Evolutionary conservation across 768 basidiomycete species (phyloP).

Genomic region (Cytidiella melzeri): DNA sequence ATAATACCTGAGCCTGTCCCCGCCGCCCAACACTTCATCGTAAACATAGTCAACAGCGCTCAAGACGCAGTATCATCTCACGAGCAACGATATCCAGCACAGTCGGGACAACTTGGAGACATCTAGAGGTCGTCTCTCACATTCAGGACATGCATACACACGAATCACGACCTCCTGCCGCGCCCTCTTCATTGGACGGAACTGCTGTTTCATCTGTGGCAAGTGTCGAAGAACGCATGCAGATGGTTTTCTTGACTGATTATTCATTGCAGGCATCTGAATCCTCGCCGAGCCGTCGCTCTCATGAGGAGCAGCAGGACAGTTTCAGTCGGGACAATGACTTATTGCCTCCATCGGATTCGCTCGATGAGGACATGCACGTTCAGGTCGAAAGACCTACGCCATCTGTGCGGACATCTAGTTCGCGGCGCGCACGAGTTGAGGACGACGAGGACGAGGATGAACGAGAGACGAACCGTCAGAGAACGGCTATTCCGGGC

Average conservation of each 20-base stretch:
- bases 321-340: neutral
- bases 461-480: conserved; percentile 56
- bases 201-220: neutral
- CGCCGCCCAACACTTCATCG: too few relatives aligned
- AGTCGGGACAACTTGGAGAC: too few relatives aligned
- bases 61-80: too few relatives aligned
- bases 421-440: conserved; percentile 43
- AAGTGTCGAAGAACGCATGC: neutral
- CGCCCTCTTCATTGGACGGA: too few relatives aligned
- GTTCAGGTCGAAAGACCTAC: neutral
- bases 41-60: too few relatives aligned
- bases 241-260: neutral
- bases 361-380: neutral
- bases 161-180: too few relatives aligned
- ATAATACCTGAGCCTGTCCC: too few relatives aligned
- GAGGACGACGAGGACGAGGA: conserved; percentile 59
- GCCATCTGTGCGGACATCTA: neutral
- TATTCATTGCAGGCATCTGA: neutral
- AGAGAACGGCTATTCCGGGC: conserved; percentile 37
- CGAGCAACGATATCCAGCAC: too few relatives aligned
- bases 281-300: neutral
- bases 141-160: too few relatives aligned
- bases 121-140: too few relatives aligned
- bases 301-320: neutral
- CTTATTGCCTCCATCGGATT: neutral